phyloP scores from a whole-genome alignment of 345 rosid species.

The Pseudoturritis turrita region DNA sequence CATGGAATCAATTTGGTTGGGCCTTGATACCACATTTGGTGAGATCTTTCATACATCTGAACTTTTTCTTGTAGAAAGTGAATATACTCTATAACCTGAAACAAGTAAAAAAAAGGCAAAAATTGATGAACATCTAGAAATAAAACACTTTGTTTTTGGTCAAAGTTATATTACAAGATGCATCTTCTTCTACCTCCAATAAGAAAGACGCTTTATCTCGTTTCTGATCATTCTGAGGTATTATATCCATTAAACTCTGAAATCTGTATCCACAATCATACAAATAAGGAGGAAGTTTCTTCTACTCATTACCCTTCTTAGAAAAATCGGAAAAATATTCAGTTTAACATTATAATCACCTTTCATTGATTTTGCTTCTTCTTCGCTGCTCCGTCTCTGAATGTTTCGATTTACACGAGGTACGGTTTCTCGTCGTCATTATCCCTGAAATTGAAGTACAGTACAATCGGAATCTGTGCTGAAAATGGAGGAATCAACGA shows the following conservation, averaged over 20 bases:
- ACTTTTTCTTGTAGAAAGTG: constrained; percentile 70
- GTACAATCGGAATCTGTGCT: neutral
- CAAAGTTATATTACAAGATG: neutral
- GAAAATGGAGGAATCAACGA: neutral
- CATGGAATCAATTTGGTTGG: constrained; percentile 62
- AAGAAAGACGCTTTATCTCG: constrained; percentile 85
- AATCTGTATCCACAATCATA: constrained; percentile 45
- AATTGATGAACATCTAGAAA: neutral
- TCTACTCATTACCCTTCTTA: neutral
- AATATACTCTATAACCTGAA: constrained; percentile 77
- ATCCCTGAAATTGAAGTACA: constrained; percentile 20
- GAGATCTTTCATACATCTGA: constrained; percentile 63
- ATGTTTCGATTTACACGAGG: constrained; percentile 56
- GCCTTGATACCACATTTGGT: constrained; percentile 58
- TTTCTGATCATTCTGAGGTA: constrained; percentile 79
- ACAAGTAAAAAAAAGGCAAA: neutral
- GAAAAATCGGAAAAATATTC: neutral
- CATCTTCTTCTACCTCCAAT: constrained; percentile 48
- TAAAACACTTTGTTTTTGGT: neutral
- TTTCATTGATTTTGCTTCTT: constrained; percentile 82
- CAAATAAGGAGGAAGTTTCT: neutral
- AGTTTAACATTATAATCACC: constrained; percentile 27
- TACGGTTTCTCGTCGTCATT: constrained; percentile 37
- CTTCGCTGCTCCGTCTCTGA: constrained; percentile 90
- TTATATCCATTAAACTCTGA: constrained; percentile 71